Conservation (phyloP, 106 monocot genomes). For the Chionographis japonica region DNA sequence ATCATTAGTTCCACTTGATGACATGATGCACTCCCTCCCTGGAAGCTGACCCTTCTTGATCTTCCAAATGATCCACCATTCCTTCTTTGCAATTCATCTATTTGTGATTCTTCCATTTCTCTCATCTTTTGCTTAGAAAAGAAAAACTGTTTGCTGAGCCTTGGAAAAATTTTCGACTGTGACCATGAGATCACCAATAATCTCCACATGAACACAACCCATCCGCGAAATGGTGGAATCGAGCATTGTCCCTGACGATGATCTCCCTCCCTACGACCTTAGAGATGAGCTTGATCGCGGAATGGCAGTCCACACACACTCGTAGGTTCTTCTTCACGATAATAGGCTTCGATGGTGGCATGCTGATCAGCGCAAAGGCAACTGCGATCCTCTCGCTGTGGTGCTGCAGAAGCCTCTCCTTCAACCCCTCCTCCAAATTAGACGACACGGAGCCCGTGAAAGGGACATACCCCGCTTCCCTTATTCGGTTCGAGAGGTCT, state of each 20-base stretch:
- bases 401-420: conserved; percentile 44
- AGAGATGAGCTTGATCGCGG: conserved; percentile 60
- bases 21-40: too few species aligned
- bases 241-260: conserved; percentile 52
- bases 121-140: too few species aligned
- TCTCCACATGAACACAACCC: conserved; percentile 73
- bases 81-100: too few species aligned
- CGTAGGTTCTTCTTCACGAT: conserved; percentile 69
- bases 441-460: conserved; percentile 19
- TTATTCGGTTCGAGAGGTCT: conserved; percentile 30
- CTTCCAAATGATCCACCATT: too few species aligned
- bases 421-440: conserved; percentile 42
- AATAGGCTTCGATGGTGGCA: conserved; percentile 33
- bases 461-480: conserved; percentile 56
- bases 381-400: conserved; percentile 77
- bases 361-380: conserved; percentile 50
- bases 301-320: conserved; percentile 61
- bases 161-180: too few species aligned
- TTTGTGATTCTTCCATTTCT: too few species aligned
- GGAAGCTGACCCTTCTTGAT: too few species aligned
- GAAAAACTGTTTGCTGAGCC: too few species aligned
- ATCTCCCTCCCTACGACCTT: conserved; percentile 51
- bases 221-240: conserved; percentile 65
- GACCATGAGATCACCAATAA: conserved; percentile 44
- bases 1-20: too few species aligned